Percentiles rank a stretch among this genome's conserved stretches.
phyloP scores from a whole-genome alignment of 2,329 filamentous ascomycete species.

The Sporothrix inflata region DNA sequence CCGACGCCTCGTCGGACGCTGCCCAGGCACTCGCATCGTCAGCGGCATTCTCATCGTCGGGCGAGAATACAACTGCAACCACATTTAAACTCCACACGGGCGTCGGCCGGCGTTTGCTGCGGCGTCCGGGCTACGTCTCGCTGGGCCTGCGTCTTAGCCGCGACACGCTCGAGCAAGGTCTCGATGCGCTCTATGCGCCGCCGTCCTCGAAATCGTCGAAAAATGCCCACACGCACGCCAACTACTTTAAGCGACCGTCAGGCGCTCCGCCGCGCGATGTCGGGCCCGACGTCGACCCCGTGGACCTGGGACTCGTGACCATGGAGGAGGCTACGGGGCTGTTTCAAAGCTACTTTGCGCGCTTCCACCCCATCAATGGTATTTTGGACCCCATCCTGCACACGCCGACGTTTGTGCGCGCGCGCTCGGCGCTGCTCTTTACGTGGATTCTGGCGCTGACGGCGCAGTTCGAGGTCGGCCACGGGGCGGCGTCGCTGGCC shows the following conservation, averaged over 20 bases:
- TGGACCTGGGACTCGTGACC: not conserved
- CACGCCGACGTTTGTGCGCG: not conserved
- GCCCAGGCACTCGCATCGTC: conserved; percentile 4
- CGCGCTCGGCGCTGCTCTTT: not conserved
- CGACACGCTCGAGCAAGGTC: conserved; percentile 2
- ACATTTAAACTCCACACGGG: too few species aligned
- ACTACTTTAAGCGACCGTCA: not conserved
- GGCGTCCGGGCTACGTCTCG: not conserved
- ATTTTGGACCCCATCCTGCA: conserved; percentile 4
- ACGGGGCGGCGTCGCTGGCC: not conserved
- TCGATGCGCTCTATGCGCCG: not conserved
- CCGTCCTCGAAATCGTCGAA: too few species aligned
- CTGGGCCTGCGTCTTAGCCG: not conserved
- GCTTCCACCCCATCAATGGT: conserved; percentile 13
- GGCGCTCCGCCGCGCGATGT: not conserved
- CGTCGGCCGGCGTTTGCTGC: not conserved
- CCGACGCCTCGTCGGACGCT: not conserved
- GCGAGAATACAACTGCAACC: too few species aligned
- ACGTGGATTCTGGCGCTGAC: conserved; percentile 8
- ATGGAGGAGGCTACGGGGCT: conserved; percentile 3
- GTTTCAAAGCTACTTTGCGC: not conserved
- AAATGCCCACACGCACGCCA: not conserved
- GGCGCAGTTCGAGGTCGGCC: conserved; percentile 12
- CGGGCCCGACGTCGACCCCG: not conserved
- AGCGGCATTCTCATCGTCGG: too few species aligned